phyloP scores from a whole-genome alignment of 2,329 filamentous ascomycete species.

The Pestalotiopsis sp. region DNA sequence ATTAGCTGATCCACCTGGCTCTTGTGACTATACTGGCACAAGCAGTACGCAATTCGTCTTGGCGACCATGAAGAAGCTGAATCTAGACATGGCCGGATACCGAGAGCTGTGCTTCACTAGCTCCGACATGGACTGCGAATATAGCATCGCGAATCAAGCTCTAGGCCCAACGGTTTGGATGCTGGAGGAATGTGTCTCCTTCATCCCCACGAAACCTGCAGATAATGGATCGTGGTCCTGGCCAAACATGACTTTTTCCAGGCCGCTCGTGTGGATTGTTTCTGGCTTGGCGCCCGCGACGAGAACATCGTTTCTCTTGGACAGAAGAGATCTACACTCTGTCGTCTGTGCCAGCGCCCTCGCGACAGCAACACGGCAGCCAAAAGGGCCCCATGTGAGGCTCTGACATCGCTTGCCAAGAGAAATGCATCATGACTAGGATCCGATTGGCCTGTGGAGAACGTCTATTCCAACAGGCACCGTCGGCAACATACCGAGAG shows the following conservation, averaged over 20 bases:
- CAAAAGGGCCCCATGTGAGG: neutral
- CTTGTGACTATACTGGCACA: too few species aligned
- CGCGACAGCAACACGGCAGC: neutral
- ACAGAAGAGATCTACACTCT: neutral
- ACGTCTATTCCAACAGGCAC: neutral
- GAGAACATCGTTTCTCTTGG: neutral
- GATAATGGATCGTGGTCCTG: neutral
- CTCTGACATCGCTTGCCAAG: conserved; percentile 8
- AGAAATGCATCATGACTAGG: neutral
- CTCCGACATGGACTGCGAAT: too few species aligned
- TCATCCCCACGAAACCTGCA: neutral
- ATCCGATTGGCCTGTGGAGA: conserved; percentile 4
- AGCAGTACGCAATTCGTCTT: too few species aligned
- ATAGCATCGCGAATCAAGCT: too few species aligned
- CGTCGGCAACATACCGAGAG: conserved; percentile 7
- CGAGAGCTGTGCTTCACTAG: too few species aligned
- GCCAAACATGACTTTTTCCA: neutral
- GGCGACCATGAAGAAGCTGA: too few species aligned
- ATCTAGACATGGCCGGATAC: too few species aligned
- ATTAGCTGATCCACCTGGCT: too few species aligned
- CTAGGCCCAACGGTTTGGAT: neutral
- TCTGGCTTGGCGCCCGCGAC: neutral
- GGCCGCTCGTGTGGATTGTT: neutral
- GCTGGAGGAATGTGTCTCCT: neutral
- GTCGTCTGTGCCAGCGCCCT: neutral